Conservation (phyloP, 1,284 basidiomycete species). For the Ustilago bromivora region DNA sequence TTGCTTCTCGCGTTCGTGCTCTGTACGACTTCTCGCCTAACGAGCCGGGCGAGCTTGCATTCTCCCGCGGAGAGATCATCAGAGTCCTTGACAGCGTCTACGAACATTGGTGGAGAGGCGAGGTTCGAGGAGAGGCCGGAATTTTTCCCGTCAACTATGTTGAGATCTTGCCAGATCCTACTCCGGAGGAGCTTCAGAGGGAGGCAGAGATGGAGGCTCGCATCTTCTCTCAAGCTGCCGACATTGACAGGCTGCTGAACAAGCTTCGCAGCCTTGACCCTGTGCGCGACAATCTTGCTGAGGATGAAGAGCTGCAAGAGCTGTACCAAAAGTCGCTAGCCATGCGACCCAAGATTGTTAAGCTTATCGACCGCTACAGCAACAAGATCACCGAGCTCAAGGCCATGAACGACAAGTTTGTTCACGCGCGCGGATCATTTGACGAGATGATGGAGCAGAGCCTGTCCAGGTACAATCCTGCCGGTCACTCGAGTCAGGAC, state of each 20-base stretch:
- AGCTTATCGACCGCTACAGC: conserved; percentile 92
- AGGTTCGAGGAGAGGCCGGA: conserved; percentile 89
- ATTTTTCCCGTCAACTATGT: conserved; percentile 99
- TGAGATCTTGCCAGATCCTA: conserved; percentile 88
- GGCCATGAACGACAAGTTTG: conserved; percentile 88
- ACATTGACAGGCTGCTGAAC: conserved; percentile 86
- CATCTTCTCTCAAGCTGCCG: conserved; percentile 84
- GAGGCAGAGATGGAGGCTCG: conserved; percentile 90
- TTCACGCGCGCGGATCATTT: conserved; percentile 83
- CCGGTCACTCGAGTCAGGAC: conserved; percentile 45
- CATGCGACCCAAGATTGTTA: conserved; percentile 91
- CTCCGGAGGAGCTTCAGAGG: conserved; percentile 79
- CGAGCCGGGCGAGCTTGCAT: conserved; percentile 90
- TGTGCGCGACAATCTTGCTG: conserved; percentile 84
- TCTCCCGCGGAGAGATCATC: conserved; percentile 93
- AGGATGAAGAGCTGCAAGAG: conserved; percentile 91
- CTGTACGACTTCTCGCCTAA: conserved; percentile 89
- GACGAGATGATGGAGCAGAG: conserved; percentile 92
- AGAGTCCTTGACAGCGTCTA: conserved; percentile 95
- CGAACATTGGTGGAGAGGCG: conserved; percentile 98
- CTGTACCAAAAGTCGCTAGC: conserved; percentile 89
- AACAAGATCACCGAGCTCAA: conserved; percentile 76
- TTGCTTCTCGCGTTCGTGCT: conserved; percentile 77
- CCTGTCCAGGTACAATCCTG: conserved; percentile 76
- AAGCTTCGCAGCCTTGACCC: conserved; percentile 82